Percentiles rank a stretch among this genome's conserved stretches.
These are phyloP conservation scores for Geranium rotundifolium DNA, from an alignment of 345 rosid genomes.

Conservation along the genomic window DNA sequence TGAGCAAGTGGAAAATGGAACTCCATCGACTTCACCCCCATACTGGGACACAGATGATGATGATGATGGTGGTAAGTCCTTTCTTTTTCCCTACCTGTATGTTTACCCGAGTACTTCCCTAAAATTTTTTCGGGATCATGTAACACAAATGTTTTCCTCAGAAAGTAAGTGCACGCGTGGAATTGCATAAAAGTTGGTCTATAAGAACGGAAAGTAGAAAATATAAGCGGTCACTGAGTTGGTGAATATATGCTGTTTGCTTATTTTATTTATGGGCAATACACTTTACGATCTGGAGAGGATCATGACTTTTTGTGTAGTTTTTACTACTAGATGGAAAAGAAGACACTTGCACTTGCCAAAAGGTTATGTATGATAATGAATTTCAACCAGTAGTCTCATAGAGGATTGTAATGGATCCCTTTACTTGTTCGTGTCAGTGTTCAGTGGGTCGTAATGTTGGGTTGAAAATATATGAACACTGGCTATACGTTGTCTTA, in stretches of 20 bases:
- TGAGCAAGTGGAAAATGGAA: slow-evolving; percentile 85
- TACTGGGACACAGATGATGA: slow-evolving; percentile 87
- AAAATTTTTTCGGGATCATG: too few species aligned
- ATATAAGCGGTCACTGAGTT: too few species aligned
- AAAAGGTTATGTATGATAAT: background rate
- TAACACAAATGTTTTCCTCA: too few species aligned
- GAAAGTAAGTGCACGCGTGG: too few species aligned
- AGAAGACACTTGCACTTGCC: background rate
- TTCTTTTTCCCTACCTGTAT: background rate
- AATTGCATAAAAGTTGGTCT: too few species aligned
- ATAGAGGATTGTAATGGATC: background rate
- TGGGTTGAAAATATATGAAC: background rate
- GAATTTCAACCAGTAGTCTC: background rate
- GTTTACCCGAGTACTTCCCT: too few species aligned
- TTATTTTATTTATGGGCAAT: background rate
- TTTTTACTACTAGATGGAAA: background rate
- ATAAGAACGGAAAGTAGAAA: too few species aligned
- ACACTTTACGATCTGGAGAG: background rate
- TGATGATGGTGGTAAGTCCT: slow-evolving; percentile 50
- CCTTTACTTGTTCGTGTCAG: background rate
- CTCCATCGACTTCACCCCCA: slow-evolving; percentile 75
- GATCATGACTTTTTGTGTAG: background rate
- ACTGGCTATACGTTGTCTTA: background rate
- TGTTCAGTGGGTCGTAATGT: background rate
- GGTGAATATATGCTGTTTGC: background rate